A percentile compares a stretch with the other conserved stretches of the same genome.
Conservation (phyloP, 192 early-diverging fungal species). For the Podila verticillata region DNA sequence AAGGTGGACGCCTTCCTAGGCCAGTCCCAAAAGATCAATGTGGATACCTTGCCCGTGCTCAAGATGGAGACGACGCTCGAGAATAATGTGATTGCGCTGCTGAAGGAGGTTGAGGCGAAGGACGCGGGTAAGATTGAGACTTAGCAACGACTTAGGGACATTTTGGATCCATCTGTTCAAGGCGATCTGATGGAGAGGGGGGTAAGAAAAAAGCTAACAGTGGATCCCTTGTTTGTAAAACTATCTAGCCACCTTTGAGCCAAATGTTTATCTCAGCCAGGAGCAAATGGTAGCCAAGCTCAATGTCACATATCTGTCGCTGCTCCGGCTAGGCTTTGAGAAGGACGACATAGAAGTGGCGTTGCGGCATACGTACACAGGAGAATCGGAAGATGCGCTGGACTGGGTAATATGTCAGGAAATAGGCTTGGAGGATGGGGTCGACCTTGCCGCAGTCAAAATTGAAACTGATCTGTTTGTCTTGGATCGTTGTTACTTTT, state of each 20-base stretch:
- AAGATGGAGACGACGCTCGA: slow-evolving; percentile 51
- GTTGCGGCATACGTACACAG: slow-evolving; percentile 46
- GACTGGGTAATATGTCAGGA: slow-evolving; percentile 64
- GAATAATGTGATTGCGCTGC: slow-evolving; percentile 39
- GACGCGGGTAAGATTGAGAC: slow-evolving; percentile 20
- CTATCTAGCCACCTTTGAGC: slow-evolving; percentile 32
- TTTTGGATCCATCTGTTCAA: too few species aligned
- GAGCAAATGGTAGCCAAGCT: slow-evolving; percentile 56
- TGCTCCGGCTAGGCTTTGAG: slow-evolving; percentile 58
- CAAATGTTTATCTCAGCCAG: slow-evolving; percentile 23
- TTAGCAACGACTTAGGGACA: not conserved
- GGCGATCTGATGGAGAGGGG: too few species aligned
- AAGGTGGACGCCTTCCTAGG: slow-evolving; percentile 53
- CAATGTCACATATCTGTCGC: slow-evolving; percentile 55
- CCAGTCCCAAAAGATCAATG: slow-evolving; percentile 40
- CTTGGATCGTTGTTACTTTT: too few species aligned
- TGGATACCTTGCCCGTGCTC: slow-evolving; percentile 42
- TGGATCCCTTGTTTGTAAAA: not conserved
- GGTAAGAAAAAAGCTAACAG: too few species aligned
- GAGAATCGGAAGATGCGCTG: slow-evolving; percentile 52
- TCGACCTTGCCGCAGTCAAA: not conserved
- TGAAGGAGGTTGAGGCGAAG: slow-evolving; percentile 47
- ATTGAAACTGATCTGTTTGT: not conserved
- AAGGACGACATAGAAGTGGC: slow-evolving; percentile 54
- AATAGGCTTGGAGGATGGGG: too few species aligned